A percentile compares a stretch with the other conserved stretches of the same genome.
Conservation (phyloP, 1,284 basidiomycete species). For the Violaceomyces palustris region DNA sequence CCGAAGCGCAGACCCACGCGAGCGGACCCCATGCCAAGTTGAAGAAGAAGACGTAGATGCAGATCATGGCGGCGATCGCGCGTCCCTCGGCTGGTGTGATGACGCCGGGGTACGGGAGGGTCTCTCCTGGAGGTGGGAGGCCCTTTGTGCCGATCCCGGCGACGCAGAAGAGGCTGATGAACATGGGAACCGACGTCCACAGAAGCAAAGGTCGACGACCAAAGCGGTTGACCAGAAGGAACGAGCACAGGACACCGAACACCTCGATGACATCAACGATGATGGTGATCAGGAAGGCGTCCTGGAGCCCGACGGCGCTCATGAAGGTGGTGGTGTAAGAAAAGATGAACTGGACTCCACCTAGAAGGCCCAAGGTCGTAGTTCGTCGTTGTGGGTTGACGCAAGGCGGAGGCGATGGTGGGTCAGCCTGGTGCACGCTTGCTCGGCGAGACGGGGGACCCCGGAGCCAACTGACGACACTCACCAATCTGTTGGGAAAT, state of each 20-base stretch:
- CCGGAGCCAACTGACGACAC: no score
- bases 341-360: slow-evolving; percentile 54
- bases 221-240: slow-evolving; percentile 56
- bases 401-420: no score
- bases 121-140: slow-evolving; percentile 25
- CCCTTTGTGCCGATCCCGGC: slow-evolving; percentile 51
- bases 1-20: slow-evolving; percentile 53
- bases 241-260: slow-evolving; percentile 53
- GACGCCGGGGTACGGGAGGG: slow-evolving; percentile 26
- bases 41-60: slow-evolving; percentile 56
- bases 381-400: no score
- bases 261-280: slow-evolving; percentile 53
- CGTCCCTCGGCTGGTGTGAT: slow-evolving; percentile 42
- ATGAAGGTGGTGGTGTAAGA: slow-evolving; percentile 49
- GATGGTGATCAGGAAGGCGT: slow-evolving; percentile 56
- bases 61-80: slow-evolving; percentile 56
- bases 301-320: slow-evolving; percentile 44
- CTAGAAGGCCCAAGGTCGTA: no score
- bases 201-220: slow-evolving; percentile 56
- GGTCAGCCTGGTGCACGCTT: no score
- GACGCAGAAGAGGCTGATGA: slow-evolving; percentile 53
- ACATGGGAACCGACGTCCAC: slow-evolving; percentile 55
- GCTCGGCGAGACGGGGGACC: no score
- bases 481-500: slow-evolving; percentile 50
- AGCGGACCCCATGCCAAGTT: slow-evolving; percentile 57